Conservation (phyloP, 805 yeast species). For the Metschnikowia vanudenii region DNA sequence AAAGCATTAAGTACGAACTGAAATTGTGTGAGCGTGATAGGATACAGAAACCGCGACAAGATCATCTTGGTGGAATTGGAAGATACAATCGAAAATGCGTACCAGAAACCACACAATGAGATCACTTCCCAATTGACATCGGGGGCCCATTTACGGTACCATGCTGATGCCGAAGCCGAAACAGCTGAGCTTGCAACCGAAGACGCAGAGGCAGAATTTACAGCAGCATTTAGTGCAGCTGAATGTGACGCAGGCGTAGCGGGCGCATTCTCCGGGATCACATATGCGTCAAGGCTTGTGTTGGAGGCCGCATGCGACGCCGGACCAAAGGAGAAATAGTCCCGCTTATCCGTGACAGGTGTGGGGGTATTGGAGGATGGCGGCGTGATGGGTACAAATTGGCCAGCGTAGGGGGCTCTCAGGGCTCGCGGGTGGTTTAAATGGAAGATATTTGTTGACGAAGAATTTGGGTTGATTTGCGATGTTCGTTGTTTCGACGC, state of each 20-base stretch:
- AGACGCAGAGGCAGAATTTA: neutral
- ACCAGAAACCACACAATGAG: slow-evolving; percentile 72
- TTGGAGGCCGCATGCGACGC: slow-evolving; percentile 15
- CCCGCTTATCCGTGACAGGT: slow-evolving; percentile 27
- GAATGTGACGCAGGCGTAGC: no score
- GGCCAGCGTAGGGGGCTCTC: slow-evolving; percentile 23
- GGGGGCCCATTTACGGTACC: slow-evolving; percentile 13
- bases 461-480: slow-evolving; percentile 38
- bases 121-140: slow-evolving; percentile 17
- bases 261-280: slow-evolving; percentile 3
- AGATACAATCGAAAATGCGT: slow-evolving; percentile 73
- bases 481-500: slow-evolving; percentile 17
- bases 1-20: slow-evolving; percentile 76
- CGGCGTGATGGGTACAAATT: slow-evolving; percentile 28
- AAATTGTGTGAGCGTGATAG: slow-evolving; percentile 84
- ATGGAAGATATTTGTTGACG: slow-evolving; percentile 33
- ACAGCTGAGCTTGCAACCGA: neutral
- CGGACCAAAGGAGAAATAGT: slow-evolving; percentile 11
- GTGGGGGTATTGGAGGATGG: slow-evolving; percentile 34
- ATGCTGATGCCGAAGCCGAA: neutral
- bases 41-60: slow-evolving; percentile 65
- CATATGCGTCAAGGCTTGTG: slow-evolving; percentile 14
- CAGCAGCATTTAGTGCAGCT: no score
- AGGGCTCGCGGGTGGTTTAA: slow-evolving; percentile 25
- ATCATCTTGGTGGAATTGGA: slow-evolving; percentile 80